Conservation (phyloP, 2,329 filamentous ascomycete genomes). For the Geosmithia morbida region DNA sequence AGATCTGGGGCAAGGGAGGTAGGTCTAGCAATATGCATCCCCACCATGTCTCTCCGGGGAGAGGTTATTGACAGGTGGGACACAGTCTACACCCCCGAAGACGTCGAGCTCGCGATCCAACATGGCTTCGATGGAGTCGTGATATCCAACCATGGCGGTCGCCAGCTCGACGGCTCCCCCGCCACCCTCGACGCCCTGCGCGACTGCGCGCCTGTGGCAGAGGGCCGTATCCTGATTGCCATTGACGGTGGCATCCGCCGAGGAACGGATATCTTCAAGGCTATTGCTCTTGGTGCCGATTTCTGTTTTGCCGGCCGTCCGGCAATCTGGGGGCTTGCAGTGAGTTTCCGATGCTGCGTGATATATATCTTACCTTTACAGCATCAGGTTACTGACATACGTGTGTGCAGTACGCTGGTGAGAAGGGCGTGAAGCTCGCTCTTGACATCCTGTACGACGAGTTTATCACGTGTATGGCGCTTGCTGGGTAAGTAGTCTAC, state of each 20-base stretch:
- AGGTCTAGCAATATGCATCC: constrained; percentile 10
- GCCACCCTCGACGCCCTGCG: constrained; percentile 7
- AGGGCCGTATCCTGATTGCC: constrained; percentile 1
- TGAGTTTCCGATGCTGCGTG: neutral
- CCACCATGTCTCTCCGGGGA: constrained; percentile 22
- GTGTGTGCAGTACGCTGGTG: constrained; percentile 9
- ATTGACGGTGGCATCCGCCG: constrained; percentile 3
- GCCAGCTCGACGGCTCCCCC: constrained; percentile 6
- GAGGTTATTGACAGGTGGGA: neutral
- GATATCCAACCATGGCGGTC: constrained; percentile 9
- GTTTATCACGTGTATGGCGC: constrained; percentile 5
- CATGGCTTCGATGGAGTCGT: constrained; percentile 7
- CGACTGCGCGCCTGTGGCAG: neutral
- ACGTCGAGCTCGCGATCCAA: constrained; percentile 7
- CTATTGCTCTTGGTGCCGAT: constrained; percentile 12
- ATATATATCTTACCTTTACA: neutral
- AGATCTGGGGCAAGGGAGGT: constrained; percentile 18
- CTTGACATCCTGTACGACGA: constrained; percentile 15
- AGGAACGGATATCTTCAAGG: constrained; percentile 11
- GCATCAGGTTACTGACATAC: no score
- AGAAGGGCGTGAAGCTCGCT: constrained; percentile 21
- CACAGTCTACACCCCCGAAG: constrained; percentile 6
- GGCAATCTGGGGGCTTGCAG: constrained; percentile 3
- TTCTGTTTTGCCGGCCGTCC: constrained; percentile 19
- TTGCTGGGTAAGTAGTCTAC: constrained; percentile 1